Base-by-base conservation (phyloP, 805 yeast genomes). In the Candida mattraensis region DNA sequence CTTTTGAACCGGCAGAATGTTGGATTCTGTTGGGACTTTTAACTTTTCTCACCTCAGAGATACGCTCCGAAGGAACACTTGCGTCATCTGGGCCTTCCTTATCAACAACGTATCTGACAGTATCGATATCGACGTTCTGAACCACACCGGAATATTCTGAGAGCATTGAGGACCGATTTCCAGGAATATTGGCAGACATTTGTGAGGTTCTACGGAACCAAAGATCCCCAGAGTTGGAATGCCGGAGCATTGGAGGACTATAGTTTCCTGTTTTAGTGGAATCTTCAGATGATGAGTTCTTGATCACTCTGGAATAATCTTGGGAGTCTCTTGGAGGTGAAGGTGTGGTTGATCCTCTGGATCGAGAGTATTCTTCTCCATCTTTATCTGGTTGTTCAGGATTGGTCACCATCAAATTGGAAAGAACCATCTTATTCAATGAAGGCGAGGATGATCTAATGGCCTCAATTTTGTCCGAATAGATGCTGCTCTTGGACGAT, bases 141-240 rank as follows among this genome's bases (percentile, higher is more conserved):
- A 63, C 60, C 11, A 63, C 48, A 10, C 67, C 68, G 0, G 66
- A 61, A 42, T 63, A 63, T 5, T 60, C 58, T 1, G 67, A 63
- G 30, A 61, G 24, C 42, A 55, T 37, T 1, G 68, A 63, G 2
- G 51, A 40, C 37, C 68, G 39, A 20, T 53, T 53, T 8, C 52
- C 58, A 4, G 52, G 39, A 14, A 25, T 24, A 33, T 43, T 42
- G 3, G 18, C 9, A 24, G 36, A 31, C 20, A 38, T 7, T 20
- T 35, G 38, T 12, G 40, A 33, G 5, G 24, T 22, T 16, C 44
- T 34, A 13, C 28, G 37, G 13, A 11, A 24, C 28, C 27, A 24
- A 7, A 18, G 18, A 4, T 39, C 37, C 13, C 30, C 25, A 15
- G 35, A 13, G 33, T 18, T 10, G 30, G 26, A 10, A 6, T 18